Evolutionary conservation across 768 basidiomycete genomes (phyloP).

Genomic region (Clitopilus hobsonii): DNA sequence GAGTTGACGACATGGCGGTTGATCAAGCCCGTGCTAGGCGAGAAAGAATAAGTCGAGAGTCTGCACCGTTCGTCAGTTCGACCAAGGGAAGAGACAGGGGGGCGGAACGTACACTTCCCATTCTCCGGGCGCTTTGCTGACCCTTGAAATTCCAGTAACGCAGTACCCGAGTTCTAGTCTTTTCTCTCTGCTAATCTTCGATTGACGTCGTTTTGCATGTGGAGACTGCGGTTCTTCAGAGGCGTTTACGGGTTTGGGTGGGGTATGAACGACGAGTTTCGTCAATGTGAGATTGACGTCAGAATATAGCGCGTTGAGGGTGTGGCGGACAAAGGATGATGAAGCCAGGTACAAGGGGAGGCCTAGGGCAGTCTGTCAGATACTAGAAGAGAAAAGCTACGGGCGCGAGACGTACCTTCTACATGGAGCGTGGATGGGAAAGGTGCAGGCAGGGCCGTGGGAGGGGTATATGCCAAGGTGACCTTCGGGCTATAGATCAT

Average conservation of each 20-base stretch:
- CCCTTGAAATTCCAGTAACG: constrained; percentile 56
- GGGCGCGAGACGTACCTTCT: constrained; percentile 48
- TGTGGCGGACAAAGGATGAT: constrained; percentile 64
- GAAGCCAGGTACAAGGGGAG: constrained; percentile 68
- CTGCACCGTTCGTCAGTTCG: constrained; percentile 26
- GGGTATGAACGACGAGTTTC: constrained; percentile 38
- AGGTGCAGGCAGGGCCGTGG: constrained; percentile 57
- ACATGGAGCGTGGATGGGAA: constrained; percentile 66
- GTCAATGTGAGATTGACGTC: constrained; percentile 54
- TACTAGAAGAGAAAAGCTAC: not conserved
- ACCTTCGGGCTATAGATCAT: constrained; percentile 62
- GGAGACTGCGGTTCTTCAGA: not conserved
- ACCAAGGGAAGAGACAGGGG: constrained; percentile 2
- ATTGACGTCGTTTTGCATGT: not conserved
- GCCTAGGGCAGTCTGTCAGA: constrained; percentile 34
- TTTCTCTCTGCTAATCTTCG: constrained; percentile 47
- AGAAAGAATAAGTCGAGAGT: constrained; percentile 71
- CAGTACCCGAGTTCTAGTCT: constrained; percentile 48
- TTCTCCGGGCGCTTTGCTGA: constrained; percentile 57
- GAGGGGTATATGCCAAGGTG: constrained; percentile 65
- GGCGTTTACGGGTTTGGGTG: constrained; percentile 4
- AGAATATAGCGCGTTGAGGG: constrained; percentile 71
- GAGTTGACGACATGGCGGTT: constrained; percentile 62
- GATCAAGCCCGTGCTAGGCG: constrained; percentile 61
- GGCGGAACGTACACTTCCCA: constrained; percentile 64